Base-by-base conservation (phyloP, 495 filamentous ascomycete genomes). In the Ascobolus immersus region DNA sequence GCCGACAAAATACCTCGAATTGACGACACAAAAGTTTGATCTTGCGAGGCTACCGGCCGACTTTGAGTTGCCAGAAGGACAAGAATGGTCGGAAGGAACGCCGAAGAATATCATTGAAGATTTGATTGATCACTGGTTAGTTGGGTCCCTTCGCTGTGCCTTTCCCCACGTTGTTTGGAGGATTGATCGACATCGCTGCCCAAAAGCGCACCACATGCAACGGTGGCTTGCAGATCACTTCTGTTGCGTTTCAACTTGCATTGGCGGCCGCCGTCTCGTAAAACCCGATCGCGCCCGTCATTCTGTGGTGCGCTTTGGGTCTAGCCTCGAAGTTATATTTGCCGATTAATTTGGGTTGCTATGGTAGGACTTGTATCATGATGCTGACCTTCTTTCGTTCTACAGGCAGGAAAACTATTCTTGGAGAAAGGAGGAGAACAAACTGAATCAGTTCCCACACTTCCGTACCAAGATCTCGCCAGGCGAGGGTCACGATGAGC, bases 1-100 rank as follows among this genome's bases (percentile, higher is more conserved):
- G 7, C 49, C 48, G 3, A 43, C 47, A 13, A 35, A 41, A 14
- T 58, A 55, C 25, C 41, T 56, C 3, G 49, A 55, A 4, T 30
- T 58, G 17, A 55, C 52, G n/a, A 49, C 38, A 27, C 37, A 47
- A 34, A 58, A 58, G 37, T 39, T 58, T 14, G 42, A 52, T 29
- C 31, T 54, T n/a, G 50, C 54, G 5, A 34, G 54, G 2, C 31
- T 55, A 12, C 50, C 53, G 12, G 28, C 42, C 6, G 52, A 53
- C 24, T 25, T 51, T 2, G 35, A 34, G 24, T 36, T 45, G 8
- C 32, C 42, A 4, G 42, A 49, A 22, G 21, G 41, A 2, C 24
- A 40, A 21, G 32, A 37, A 28, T 50, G 42, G 45, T 38, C 43
- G 17, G 33, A 44, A 12, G 54, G 54, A 10, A 52, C 52, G n/a